phyloP scores from a whole-genome alignment of 78 protist species.

The Pelomyxa schiedti region DNA sequence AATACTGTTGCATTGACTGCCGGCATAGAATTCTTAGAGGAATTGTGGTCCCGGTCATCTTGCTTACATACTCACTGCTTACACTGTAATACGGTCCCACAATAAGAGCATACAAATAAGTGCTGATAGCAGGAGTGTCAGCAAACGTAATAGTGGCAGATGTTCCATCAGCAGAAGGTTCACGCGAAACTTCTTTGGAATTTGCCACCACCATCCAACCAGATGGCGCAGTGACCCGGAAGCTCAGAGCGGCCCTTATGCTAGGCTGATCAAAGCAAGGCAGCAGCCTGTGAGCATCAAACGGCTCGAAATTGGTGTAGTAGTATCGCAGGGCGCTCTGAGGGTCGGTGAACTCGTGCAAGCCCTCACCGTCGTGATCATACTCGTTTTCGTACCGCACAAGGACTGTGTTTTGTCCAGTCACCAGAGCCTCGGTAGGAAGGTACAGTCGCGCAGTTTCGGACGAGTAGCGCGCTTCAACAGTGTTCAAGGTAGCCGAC shows the following conservation, averaged over 20 bases:
- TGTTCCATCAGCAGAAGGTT: background rate
- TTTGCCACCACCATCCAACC: background rate
- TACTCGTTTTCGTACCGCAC: background rate
- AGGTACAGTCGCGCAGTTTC: too few relatives aligned
- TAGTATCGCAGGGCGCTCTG: background rate
- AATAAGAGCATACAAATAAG: background rate
- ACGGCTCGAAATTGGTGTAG: constrained; percentile 19
- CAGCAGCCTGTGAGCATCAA: background rate
- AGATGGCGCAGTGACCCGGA: background rate
- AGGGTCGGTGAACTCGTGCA: background rate
- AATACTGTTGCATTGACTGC: background rate
- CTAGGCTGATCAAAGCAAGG: constrained; percentile 21
- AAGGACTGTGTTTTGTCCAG: background rate
- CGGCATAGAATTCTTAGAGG: background rate
- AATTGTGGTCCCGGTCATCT: background rate
- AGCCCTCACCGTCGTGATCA: constrained; percentile 6
- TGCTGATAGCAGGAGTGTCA: background rate
- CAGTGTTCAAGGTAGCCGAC: too few relatives aligned
- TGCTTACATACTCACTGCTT: background rate
- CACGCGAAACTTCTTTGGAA: background rate
- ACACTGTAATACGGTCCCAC: background rate
- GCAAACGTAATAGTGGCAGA: background rate
- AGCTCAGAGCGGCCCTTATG: background rate
- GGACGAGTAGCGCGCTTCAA: too few relatives aligned
- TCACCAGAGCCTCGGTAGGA: too few relatives aligned